These are phyloP conservation scores for Macadamia integrifolia DNA, from an alignment of 164 flowering plant genomes.

Conservation along the genomic window DNA sequence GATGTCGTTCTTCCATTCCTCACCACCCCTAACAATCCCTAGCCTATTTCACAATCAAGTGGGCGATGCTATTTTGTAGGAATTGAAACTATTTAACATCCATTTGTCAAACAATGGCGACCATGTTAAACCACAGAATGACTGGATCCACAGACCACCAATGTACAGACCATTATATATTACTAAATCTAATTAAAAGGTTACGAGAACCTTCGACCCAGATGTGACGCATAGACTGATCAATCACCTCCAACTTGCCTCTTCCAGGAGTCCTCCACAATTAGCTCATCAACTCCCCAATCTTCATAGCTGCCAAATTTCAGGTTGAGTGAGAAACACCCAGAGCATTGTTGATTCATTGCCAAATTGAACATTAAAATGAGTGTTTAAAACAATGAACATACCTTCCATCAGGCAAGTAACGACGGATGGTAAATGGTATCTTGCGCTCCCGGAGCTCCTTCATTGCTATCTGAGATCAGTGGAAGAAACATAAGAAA, in stretches of 20 bases:
- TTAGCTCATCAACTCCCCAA: constrained; percentile 95
- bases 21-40: too few relatives aligned
- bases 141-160: too few relatives aligned
- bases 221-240: constrained; percentile 3
- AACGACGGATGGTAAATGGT: constrained; percentile 86
- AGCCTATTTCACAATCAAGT: too few relatives aligned
- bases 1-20: too few relatives aligned
- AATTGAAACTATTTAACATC: too few relatives aligned
- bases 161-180: too few relatives aligned
- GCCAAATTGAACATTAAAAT: background rate
- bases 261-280: constrained; percentile 96
- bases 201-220: too few relatives aligned
- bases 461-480: constrained; percentile 84
- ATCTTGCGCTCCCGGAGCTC: constrained; percentile 86
- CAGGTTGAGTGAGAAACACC: background rate
- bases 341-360: background rate
- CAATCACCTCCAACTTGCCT: constrained; percentile 90
- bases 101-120: too few relatives aligned
- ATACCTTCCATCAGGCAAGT: constrained; percentile 93
- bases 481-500: background rate
- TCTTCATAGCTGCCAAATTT: constrained; percentile 60
- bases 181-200: too few relatives aligned
- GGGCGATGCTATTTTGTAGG: too few relatives aligned
- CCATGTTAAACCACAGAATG: too few relatives aligned
- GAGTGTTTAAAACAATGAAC: background rate